Evolutionary conservation across 2,329 filamentous ascomycete genomes (phyloP).

Genomic region (Triangularia setosa): DNA sequence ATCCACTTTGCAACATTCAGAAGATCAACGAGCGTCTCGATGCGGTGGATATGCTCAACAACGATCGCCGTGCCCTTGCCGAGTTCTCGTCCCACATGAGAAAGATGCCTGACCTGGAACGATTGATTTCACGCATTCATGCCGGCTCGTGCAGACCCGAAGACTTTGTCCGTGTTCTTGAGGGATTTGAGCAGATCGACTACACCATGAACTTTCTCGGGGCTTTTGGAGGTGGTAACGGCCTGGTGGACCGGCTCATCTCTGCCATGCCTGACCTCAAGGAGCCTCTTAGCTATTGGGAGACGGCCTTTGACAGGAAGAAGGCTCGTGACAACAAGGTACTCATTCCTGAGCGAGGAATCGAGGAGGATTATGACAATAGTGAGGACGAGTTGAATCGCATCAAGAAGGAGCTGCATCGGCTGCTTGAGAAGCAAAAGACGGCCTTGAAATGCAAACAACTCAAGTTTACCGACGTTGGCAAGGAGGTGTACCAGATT

Average conservation of each 20-base stretch:
- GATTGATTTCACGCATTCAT: conserved; percentile 90
- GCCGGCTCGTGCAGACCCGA: conserved; percentile 85
- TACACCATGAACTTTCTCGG: conserved; percentile 82
- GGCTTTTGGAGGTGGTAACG: conserved; percentile 70
- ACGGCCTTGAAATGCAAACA: conserved; percentile 69
- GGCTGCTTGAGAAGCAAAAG: conserved; percentile 67
- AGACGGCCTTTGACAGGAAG: conserved; percentile 80
- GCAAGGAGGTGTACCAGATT: conserved; percentile 95
- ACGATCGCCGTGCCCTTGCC: conserved; percentile 74
- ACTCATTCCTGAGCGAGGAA: conserved; percentile 77
- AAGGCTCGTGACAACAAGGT: conserved; percentile 76
- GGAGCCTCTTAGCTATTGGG: conserved; percentile 76
- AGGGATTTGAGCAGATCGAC: conserved; percentile 97
- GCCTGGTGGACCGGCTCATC: conserved; percentile 80
- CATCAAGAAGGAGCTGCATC: conserved; percentile 69
- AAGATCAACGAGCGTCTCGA: conserved; percentile 93
- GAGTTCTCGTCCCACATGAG: conserved; percentile 83
- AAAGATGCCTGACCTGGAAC: conserved; percentile 90
- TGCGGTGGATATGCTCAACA: conserved; percentile 88
- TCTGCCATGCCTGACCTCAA: conserved; percentile 79
- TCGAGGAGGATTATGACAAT: conserved; percentile 88
- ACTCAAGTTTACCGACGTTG: conserved; percentile 76
- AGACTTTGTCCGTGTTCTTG: conserved; percentile 88
- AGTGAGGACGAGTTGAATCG: conserved; percentile 73
- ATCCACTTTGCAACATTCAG: conserved; percentile 79